Evolutionary conservation across 495 filamentous ascomycete species (phyloP).

Genomic region (Elasticomyces elasticus): DNA sequence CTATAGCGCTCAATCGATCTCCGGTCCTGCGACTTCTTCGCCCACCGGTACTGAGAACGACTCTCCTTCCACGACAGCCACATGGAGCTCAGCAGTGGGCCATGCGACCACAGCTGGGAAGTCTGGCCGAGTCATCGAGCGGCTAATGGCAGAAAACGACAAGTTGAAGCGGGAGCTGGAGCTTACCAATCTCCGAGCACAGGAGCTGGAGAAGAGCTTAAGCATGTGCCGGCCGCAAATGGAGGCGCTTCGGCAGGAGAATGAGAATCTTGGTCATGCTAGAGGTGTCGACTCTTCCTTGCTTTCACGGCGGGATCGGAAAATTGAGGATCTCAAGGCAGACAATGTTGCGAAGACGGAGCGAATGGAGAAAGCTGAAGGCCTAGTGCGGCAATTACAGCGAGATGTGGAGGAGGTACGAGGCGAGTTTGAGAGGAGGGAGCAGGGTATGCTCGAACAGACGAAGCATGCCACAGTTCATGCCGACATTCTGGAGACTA

Average conservation of each 20-base stretch:
- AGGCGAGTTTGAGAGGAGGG: slow-evolving; percentile 9
- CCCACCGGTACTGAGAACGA: slow-evolving; percentile 9
- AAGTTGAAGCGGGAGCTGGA: slow-evolving; percentile 69
- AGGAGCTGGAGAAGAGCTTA: slow-evolving; percentile 41
- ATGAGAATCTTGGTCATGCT: slow-evolving; percentile 51
- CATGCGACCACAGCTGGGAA: slow-evolving; percentile 68
- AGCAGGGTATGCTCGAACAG: slow-evolving; percentile 14
- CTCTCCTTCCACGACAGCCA: slow-evolving; percentile 2
- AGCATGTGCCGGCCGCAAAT: slow-evolving; percentile 66
- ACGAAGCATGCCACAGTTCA: slow-evolving; percentile 22
- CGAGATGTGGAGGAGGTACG: slow-evolving; percentile 14
- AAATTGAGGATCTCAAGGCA: slow-evolving; percentile 25
- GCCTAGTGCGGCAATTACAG: slow-evolving; percentile 10
- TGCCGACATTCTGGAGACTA: slow-evolving; percentile 24
- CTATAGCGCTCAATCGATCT: neutral
- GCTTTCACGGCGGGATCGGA: slow-evolving; percentile 19
- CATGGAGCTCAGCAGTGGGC: slow-evolving; percentile 67
- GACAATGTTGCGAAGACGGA: slow-evolving; percentile 17
- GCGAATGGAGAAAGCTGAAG: slow-evolving; percentile 18
- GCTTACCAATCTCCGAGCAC: slow-evolving; percentile 48
- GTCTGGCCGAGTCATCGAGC: slow-evolving; percentile 87
- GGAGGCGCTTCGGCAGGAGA: slow-evolving; percentile 62
- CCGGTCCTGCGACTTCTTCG: neutral
- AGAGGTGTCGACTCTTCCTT: slow-evolving; percentile 20
- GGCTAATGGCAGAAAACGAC: slow-evolving; percentile 80